Evolutionary conservation across 1,284 basidiomycete species (phyloP).

Genomic region (Sporisorium sorghi): DNA sequence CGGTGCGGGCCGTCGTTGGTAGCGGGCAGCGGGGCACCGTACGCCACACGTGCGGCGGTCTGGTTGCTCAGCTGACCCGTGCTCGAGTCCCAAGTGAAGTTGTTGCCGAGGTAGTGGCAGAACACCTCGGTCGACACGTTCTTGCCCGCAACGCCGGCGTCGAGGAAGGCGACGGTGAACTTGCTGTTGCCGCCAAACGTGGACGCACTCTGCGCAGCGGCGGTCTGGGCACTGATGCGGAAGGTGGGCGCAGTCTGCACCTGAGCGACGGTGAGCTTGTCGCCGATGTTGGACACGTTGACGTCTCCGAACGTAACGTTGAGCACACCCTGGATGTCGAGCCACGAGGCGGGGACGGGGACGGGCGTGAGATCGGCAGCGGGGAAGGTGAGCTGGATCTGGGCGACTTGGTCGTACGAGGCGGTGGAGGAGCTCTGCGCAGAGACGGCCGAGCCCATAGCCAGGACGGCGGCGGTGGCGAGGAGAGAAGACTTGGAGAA

Average conservation of each 20-base stretch:
- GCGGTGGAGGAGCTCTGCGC: slow-evolving; percentile 44
- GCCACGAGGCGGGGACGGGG: slow-evolving; percentile 41
- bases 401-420: slow-evolving; percentile 45
- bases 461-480: slow-evolving; percentile 37
- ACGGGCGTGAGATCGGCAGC: slow-evolving; percentile 39
- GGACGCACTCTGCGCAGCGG: slow-evolving; percentile 16
- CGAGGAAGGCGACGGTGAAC: slow-evolving; percentile 50
- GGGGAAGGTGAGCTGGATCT: slow-evolving; percentile 53
- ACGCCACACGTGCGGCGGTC: slow-evolving; percentile 39
- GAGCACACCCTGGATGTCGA: slow-evolving; percentile 55
- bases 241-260: slow-evolving; percentile 46
- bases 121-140: slow-evolving; percentile 35
- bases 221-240: slow-evolving; percentile 41
- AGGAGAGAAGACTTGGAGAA: slow-evolving; percentile 47
- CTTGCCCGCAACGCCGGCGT: slow-evolving; percentile 51
- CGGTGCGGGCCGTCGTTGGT: slow-evolving; percentile 56
- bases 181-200: slow-evolving; percentile 36
- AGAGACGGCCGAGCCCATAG: slow-evolving; percentile 35
- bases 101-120: slow-evolving; percentile 53
- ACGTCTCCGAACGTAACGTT: slow-evolving; percentile 50
- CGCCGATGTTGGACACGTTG: slow-evolving; percentile 43
- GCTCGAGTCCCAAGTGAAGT: slow-evolving; percentile 34
- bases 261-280: slow-evolving; percentile 47
- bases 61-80: slow-evolving; percentile 37
- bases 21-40: slow-evolving; percentile 48